Evolutionary conservation across 2,329 filamentous ascomycete species (phyloP).

Genomic region (Ophiostoma novo-ulmi): DNA sequence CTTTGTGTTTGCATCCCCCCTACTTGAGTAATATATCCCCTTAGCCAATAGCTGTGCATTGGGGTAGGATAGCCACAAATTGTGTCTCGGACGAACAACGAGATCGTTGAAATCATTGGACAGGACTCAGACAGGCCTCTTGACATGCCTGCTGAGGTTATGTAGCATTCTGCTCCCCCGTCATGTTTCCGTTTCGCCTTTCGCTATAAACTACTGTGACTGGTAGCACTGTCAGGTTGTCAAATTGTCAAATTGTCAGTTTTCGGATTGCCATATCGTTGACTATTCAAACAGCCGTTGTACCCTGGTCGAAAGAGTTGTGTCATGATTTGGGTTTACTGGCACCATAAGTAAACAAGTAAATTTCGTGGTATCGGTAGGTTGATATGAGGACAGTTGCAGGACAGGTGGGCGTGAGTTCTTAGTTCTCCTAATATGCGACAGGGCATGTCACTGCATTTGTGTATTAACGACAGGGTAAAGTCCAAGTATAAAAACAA

Average conservation of each 20-base stretch:
- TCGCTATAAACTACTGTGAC: background rate
- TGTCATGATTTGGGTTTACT: background rate
- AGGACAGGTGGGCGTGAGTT: background rate
- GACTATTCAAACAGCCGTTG: background rate
- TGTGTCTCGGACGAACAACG: background rate
- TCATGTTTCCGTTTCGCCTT: background rate
- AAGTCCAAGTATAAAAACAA: background rate
- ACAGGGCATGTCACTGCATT: background rate
- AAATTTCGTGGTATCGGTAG: background rate
- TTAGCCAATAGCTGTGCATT: background rate
- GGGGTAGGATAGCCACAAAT: background rate
- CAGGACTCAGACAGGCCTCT: background rate
- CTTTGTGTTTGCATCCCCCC: background rate
- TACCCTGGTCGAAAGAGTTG: background rate
- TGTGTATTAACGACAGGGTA: background rate
- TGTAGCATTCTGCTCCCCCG: background rate
- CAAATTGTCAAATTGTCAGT: background rate
- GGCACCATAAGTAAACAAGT: background rate
- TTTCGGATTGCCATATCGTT: background rate
- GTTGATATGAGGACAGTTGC: background rate
- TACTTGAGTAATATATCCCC: background rate
- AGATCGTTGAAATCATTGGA: background rate
- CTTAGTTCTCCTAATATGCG: background rate
- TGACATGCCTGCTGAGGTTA: background rate
- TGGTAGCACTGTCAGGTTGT: background rate